Evolutionary conservation across 1,284 basidiomycete species (phyloP).

Genomic region (Rhodotorula sp.): DNA sequence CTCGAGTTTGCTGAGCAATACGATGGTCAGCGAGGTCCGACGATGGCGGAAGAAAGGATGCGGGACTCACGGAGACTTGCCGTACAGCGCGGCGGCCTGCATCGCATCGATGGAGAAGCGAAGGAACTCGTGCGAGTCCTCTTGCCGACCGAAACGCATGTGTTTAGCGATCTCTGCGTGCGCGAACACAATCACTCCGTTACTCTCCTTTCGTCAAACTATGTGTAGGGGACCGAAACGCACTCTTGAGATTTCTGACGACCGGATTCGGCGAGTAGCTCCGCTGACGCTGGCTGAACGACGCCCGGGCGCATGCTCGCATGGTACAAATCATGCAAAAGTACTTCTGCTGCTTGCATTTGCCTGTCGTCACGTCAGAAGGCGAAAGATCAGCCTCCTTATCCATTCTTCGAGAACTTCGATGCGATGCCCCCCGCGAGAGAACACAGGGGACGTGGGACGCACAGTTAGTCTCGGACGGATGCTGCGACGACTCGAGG

Average conservation of each 20-base stretch:
- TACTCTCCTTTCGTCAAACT: too few species aligned
- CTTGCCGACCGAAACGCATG: constrained; percentile 85
- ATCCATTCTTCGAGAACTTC: too few species aligned
- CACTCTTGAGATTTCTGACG: constrained; percentile 39
- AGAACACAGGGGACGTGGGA: constrained; percentile 26
- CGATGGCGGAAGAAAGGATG: neutral
- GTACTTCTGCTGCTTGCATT: constrained; percentile 41
- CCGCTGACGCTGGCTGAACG: constrained; percentile 39
- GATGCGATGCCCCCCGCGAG: neutral
- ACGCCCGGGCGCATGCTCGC: constrained; percentile 57
- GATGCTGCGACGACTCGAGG: constrained; percentile 49
- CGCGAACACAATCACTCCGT: neutral
- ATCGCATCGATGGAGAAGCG: constrained; percentile 82
- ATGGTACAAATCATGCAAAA: constrained; percentile 80
- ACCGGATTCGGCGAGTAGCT: constrained; percentile 34
- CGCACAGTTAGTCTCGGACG: constrained; percentile 59
- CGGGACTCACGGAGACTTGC: constrained; percentile 13
- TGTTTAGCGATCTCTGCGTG: constrained; percentile 80
- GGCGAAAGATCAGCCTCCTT: neutral
- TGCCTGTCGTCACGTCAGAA: constrained; percentile 28
- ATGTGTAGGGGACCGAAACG: too few species aligned
- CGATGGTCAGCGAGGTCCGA: too few species aligned
- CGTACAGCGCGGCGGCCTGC: constrained; percentile 35
- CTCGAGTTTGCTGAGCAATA: constrained; percentile 25
- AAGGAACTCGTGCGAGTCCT: constrained; percentile 97